Base-by-base conservation (phyloP, 441 rosid species). In the Pelargonium hybrid region DNA sequence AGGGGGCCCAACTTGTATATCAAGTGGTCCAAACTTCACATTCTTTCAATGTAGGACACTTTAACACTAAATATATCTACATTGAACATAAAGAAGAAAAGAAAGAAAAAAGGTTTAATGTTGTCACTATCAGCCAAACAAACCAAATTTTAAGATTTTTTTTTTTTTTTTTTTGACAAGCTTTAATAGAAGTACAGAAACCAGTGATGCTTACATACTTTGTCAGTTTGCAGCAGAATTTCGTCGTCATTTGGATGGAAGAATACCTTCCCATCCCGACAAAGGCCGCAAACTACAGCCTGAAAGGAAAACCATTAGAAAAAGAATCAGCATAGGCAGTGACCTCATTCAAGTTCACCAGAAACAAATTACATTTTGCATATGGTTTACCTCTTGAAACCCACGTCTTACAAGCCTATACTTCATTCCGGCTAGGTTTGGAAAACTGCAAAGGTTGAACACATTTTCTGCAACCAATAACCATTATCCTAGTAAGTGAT, bases 201-300 rank as follows among this genome's bases (percentile, higher is more conserved):
- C 45, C 23, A 47, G 65, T 63, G 50, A 68, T 34, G 39, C 50
- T 48, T 21, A 74, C 87, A 68, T 84, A 94, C 89, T 87, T 91
- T 88, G 78, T 94, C 97, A 15, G 82, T 82, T 76, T 79, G 80
- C 84, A 73, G 86, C 31, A 91, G 85, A 72, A 82, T 77, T 80
- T 90, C 97, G n/a, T 90, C 86, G 73, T 94, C 98, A 20, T 80
- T 84, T 65, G 98, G 98, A 74, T 94, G 97, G 80, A 94, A 94
- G 64, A 82, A 57, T 73, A 91, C 82, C 81, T 83, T 87, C 77
- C 92, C 94, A 62, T 71, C 80, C 74, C 96, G 87, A 71, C 81
- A 77, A 77, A 94, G 85, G 74, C 98, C 98, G 76, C 96, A 94
- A 64, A 90, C 98, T 67, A 94, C 92, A 61, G 84, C 97, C 97